Evolutionary conservation across 257 asterid species (phyloP), one percentile per base, ranked within the genome.

Genomic region (Coffea eugenioides): DNA sequence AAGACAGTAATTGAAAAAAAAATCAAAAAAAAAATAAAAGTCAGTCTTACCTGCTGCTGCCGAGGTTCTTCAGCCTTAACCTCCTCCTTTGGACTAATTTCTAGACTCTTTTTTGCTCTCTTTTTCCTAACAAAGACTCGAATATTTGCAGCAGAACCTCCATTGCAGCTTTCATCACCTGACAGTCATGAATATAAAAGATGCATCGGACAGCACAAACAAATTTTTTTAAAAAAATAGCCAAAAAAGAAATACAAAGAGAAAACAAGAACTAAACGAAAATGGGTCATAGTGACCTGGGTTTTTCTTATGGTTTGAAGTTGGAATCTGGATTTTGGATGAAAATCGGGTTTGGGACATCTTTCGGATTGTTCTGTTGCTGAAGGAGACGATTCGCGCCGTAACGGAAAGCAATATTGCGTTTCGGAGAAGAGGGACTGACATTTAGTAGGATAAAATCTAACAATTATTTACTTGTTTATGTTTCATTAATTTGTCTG

Each of bases 111-210:
- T 71, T 79, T 85, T n/a, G 73, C 74, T 81, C 88, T 84, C 88
- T 86, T 94, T 83, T 83, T 93, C 82, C 97, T 83, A 21, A 89
- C 90, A 82, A 69, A 93, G 73, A 88, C 93, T 31, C 89, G 89
- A 82, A 85, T 36, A 59, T 85, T 83, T 79, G 82, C 73, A 2
- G 43, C 83, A 36, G 92, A 67, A 71, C 81, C 88, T 16, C 80
- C 86, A 62, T 75, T 83, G 69, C 75, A 79, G 67, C 61, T 69
- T 49, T 77, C 86, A 43, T 87, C 82, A 57, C 87, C 95, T 84
- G 88, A 79, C 88, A 81, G 70, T 52, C 67, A 69, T 74, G 34
- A 13, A 14, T 71, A 6, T 39, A 23, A 36, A 5, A 71, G 5
- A 23, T 12, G 31, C 21, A 56, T 69, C 20, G 4, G 54, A 49